phyloP scores from a whole-genome alignment of 2,329 filamentous ascomycete species.

The Penicillium sp. region DNA sequence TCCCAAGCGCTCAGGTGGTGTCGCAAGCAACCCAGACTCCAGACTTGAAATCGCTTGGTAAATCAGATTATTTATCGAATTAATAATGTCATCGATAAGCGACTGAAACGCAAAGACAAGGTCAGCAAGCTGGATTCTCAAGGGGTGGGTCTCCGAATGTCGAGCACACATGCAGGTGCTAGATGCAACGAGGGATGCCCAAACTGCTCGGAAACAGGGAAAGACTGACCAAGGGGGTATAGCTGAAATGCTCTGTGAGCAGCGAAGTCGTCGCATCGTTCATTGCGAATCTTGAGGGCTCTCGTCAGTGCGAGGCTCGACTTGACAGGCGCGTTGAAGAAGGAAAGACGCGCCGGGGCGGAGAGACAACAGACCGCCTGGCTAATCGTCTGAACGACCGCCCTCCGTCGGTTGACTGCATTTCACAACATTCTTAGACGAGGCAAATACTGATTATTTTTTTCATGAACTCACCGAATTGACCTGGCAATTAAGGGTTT shows the following conservation, averaged over 20 bases:
- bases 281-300: slow-evolving; percentile 37
- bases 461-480: not conserved
- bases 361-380: slow-evolving; percentile 25
- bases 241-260: slow-evolving; percentile 93
- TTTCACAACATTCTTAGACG: slow-evolving; percentile 13
- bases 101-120: slow-evolving; percentile 58
- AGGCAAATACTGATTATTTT: not conserved
- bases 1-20: slow-evolving; percentile 76
- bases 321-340: slow-evolving; percentile 23
- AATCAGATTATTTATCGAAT: slow-evolving; percentile 90
- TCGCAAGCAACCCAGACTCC: slow-evolving; percentile 76
- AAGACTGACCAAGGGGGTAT: slow-evolving; percentile 79
- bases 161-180: slow-evolving; percentile 3
- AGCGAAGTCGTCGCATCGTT: slow-evolving; percentile 59
- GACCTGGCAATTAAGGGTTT: not conserved
- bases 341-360: slow-evolving; percentile 24
- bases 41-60: slow-evolving; percentile 87
- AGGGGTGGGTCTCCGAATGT: slow-evolving; percentile 13
- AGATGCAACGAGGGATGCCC: not conserved
- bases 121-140: slow-evolving; percentile 23
- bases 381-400: not conserved
- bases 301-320: slow-evolving; percentile 10
- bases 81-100: slow-evolving; percentile 96
- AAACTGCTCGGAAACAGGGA: not conserved
- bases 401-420: not conserved